These are phyloP conservation scores for Nepenthes mirabilis DNA, from an alignment of 148 eudicot species.

Conservation along the genomic window DNA sequence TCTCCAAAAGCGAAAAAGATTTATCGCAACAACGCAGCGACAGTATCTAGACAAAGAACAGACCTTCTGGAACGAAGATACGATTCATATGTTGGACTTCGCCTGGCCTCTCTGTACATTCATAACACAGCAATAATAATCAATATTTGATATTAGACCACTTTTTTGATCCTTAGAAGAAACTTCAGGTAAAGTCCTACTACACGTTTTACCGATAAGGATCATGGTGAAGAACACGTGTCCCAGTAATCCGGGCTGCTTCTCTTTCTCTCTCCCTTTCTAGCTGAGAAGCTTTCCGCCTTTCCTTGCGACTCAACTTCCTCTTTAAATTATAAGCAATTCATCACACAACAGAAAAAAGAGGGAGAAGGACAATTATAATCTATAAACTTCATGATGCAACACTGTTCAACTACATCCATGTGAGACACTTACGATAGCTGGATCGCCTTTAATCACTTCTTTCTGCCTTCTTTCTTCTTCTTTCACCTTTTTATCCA, in stretches of 20 bases:
- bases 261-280: constrained; percentile 34
- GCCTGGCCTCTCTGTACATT: constrained; percentile 68
- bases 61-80: constrained; percentile 86
- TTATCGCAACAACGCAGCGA: not conserved
- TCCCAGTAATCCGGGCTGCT: constrained; percentile 50
- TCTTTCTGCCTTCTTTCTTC: constrained; percentile 95
- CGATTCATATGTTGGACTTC: constrained; percentile 95
- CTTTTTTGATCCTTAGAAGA: not conserved
- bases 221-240: constrained; percentile 42
- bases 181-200: no score
- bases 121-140: not conserved
- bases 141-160: constrained; percentile 1
- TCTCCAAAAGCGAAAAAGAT: not conserved
- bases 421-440: constrained; percentile 55
- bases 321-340: constrained; percentile 31
- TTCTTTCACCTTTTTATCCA: constrained; percentile 97
- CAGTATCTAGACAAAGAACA: not conserved
- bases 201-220: constrained; percentile 55
- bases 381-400: not conserved
- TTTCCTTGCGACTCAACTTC: constrained; percentile 87
- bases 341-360: not conserved
- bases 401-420: not conserved
- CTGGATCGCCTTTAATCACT: constrained; percentile 94
- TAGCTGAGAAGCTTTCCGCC: constrained; percentile 85
- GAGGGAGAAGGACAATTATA: constrained; percentile 1